Conservation (phyloP, 2,329 filamentous ascomycete genomes). For the Penicillium sp. region DNA sequence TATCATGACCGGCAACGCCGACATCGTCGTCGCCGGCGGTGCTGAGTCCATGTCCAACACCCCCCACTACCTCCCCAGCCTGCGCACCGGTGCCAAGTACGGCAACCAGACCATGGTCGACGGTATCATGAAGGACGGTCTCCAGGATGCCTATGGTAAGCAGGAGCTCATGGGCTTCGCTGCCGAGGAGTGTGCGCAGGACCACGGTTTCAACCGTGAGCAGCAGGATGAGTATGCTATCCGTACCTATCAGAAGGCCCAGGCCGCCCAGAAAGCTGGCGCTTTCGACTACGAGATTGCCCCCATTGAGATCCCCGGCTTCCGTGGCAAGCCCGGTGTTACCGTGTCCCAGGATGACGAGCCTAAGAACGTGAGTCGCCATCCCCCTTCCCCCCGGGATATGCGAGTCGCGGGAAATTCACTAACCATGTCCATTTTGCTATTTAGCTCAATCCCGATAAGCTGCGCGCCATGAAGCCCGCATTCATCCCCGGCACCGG, state of each 20-base stretch:
- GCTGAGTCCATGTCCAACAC: conserved; percentile 98
- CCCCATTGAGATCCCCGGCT: conserved; percentile 83
- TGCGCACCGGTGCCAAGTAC: conserved; percentile 89
- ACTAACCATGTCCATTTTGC: conserved; percentile 3
- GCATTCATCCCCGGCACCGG: conserved; percentile 76
- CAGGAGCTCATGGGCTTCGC: conserved; percentile 96
- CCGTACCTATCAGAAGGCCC: conserved; percentile 89
- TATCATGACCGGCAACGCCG: conserved; percentile 94
- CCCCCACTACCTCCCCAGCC: conserved; percentile 88
- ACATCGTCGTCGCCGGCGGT: conserved; percentile 90
- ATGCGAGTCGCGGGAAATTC: neutral
- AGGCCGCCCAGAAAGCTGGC: conserved; percentile 79
- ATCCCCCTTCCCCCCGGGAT: neutral
- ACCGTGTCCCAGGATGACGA: conserved; percentile 87
- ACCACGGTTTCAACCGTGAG: conserved; percentile 79
- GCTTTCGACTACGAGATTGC: conserved; percentile 84
- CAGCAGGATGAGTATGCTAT: conserved; percentile 96
- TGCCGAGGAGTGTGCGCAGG: conserved; percentile 86
- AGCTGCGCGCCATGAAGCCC: conserved; percentile 82
- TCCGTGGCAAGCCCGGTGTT: conserved; percentile 84
- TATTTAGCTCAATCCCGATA: conserved; percentile 70
- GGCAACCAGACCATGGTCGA: conserved; percentile 88
- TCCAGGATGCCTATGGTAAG: conserved; percentile 88
- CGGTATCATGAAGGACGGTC: conserved; percentile 89
- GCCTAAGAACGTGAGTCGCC: conserved; percentile 74